Conservation (phyloP, 1,284 basidiomycete species). For the Cutaneotrichosporon sp. region DNA sequence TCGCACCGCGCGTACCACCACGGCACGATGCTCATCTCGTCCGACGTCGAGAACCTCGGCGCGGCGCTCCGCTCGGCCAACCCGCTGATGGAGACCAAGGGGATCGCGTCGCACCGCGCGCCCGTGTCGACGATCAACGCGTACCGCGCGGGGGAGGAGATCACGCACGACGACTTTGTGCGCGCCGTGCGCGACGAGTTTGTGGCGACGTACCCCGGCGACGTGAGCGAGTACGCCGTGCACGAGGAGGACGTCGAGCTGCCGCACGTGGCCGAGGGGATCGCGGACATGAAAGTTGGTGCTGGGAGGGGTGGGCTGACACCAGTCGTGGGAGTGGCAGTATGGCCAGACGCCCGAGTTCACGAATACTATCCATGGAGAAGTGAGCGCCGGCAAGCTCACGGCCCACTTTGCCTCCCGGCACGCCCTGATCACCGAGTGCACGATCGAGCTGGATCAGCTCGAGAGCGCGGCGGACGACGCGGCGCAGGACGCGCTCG, state of each 20-base stretch:
- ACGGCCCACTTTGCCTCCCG: constrained; percentile 52
- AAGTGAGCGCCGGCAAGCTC: constrained; percentile 47
- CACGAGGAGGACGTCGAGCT: constrained; percentile 57
- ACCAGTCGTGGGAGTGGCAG: constrained; percentile 86
- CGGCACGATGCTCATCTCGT: constrained; percentile 97
- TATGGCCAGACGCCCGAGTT: constrained; percentile 96
- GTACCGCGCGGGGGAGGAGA: constrained; percentile 51
- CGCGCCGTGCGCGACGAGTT: constrained; percentile 74
- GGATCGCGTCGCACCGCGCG: constrained; percentile 83
- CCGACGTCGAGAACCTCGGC: constrained; percentile 69
- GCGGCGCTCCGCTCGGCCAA: constrained; percentile 66
- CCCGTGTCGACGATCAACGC: constrained; percentile 82
- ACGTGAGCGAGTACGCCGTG: constrained; percentile 58
- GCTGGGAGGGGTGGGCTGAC: not conserved
- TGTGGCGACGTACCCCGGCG: constrained; percentile 60
- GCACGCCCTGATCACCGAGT: constrained; percentile 55
- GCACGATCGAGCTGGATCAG: constrained; percentile 33
- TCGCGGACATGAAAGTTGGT: constrained; percentile 59
- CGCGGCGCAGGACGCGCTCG: constrained; percentile 32
- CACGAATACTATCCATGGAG: constrained; percentile 53
- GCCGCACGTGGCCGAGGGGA: constrained; percentile 64
- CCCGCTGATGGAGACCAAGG: constrained; percentile 78
- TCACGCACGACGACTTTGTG: constrained; percentile 70
- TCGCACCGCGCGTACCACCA: constrained; percentile 93
- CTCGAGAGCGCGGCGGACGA: constrained; percentile 24